Conservation (phyloP, 176 grass and related monocot species). For the Secale cereale region DNA sequence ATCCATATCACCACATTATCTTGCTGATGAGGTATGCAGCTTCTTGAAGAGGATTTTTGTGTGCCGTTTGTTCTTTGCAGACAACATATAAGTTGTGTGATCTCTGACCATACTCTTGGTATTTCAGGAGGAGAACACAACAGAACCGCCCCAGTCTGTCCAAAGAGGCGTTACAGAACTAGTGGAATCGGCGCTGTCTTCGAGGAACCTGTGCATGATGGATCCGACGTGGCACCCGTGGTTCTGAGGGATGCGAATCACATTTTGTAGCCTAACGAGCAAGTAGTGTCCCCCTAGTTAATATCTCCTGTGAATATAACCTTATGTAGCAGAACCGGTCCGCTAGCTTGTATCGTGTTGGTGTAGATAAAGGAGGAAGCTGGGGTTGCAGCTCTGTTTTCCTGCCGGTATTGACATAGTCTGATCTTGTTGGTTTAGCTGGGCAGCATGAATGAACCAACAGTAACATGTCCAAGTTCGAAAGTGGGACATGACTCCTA, state of each 20-base stretch:
- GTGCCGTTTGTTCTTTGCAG: neutral
- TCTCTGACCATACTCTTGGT: neutral
- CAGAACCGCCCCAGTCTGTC: constrained; percentile 79
- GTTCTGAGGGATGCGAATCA: constrained; percentile 47
- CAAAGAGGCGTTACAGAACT: constrained; percentile 90
- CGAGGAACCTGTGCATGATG: constrained; percentile 99
- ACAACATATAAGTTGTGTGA: neutral
- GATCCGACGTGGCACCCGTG: constrained; percentile 99
- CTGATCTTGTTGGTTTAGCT: neutral
- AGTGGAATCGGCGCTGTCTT: constrained; percentile 68
- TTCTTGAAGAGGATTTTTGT: neutral
- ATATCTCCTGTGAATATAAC: constrained; percentile 37
- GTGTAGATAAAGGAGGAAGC: neutral
- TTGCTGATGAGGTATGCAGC: constrained; percentile 78
- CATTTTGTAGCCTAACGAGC: constrained; percentile 5
- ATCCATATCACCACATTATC: constrained; percentile 79
- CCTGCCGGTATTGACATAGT: neutral
- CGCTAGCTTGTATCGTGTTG: neutral
- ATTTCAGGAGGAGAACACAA: constrained; percentile 76
- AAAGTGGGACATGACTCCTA: neutral
- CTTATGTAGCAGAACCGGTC: neutral
- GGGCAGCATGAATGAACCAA: neutral
- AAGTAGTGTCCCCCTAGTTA: neutral
- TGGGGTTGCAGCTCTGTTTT: neutral
- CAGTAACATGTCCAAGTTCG: neutral